These are phyloP conservation scores for Boletus subluridellus DNA, from an alignment of 1,284 basidiomycete species.

Conservation along the genomic window DNA sequence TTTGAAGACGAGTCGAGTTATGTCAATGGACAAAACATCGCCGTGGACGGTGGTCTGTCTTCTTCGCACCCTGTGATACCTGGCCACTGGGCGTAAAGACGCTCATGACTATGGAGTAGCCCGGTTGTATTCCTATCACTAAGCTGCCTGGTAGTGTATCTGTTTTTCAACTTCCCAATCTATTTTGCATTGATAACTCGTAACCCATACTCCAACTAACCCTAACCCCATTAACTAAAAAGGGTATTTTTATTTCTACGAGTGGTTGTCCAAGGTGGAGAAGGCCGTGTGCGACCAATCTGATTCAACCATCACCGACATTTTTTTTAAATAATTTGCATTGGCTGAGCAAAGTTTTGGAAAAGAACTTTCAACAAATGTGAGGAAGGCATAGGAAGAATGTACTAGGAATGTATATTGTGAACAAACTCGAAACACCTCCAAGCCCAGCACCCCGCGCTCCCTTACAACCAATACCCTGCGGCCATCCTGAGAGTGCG, in stretches of 20 bases:
- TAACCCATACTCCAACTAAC: neutral
- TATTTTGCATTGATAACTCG: neutral
- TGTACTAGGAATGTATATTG: no score
- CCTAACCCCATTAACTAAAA: neutral
- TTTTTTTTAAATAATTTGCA: no score
- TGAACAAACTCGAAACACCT: neutral
- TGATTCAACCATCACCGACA: no score
- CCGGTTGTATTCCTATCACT: neutral
- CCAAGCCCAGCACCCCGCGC: neutral
- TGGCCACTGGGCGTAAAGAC: conserved; percentile 34
- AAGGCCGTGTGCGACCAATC: no score
- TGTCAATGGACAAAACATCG: conserved; percentile 86
- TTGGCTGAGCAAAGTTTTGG: no score
- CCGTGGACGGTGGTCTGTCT: conserved; percentile 83
- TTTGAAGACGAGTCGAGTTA: conserved; percentile 82
- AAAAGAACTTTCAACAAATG: no score
- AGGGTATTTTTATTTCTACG: no score
- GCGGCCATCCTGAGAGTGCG: neutral
- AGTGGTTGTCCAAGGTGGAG: no score
- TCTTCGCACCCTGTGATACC: conserved; percentile 51
- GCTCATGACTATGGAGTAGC: neutral
- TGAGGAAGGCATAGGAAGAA: neutral
- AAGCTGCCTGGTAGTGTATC: no score
- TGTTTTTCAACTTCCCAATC: neutral
- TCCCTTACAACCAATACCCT: neutral